Evolutionary conservation across 2,329 filamentous ascomycete genomes (phyloP).

Genomic region (Clarireedia paspali): DNA sequence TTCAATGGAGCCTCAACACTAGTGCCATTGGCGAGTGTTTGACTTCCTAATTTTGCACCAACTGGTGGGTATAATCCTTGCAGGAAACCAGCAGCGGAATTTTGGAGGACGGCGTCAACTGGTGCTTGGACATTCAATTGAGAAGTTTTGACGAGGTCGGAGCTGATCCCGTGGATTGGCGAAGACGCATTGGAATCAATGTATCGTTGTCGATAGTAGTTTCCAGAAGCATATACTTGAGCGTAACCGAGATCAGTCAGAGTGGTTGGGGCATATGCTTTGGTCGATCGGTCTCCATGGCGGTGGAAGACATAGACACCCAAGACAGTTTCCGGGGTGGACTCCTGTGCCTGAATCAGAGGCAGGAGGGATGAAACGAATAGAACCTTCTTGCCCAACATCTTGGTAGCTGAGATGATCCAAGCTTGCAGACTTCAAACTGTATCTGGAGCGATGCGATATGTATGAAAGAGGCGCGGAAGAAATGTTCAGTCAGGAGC

Average conservation of each 20-base stretch:
- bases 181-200: constrained; percentile 49
- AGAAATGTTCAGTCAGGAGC: too few relatives aligned
- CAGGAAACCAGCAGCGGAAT: constrained; percentile 70
- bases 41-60: constrained; percentile 40
- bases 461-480: too few relatives aligned
- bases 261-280: constrained; percentile 60
- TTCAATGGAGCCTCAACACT: constrained; percentile 59
- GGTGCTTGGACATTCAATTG: constrained; percentile 70
- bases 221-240: constrained; percentile 64
- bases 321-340: constrained; percentile 36
- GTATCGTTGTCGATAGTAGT: constrained; percentile 72
- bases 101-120: constrained; percentile 68
- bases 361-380: constrained; percentile 34
- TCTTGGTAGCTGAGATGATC: constrained; percentile 13
- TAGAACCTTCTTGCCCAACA: constrained; percentile 33
- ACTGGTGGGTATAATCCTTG: constrained; percentile 83
- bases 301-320: constrained; percentile 84
- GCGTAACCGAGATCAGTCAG: constrained; percentile 74
- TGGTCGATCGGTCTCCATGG: constrained; percentile 82
- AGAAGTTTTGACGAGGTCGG: constrained; percentile 56
- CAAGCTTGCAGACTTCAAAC: too few relatives aligned
- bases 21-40: constrained; percentile 65
- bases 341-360: constrained; percentile 28
- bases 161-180: constrained; percentile 59
- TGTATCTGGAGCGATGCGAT: too few relatives aligned